phyloP scores from a whole-genome alignment of 1,139 yeast species.

The Suhomyces ambrosiae region DNA sequence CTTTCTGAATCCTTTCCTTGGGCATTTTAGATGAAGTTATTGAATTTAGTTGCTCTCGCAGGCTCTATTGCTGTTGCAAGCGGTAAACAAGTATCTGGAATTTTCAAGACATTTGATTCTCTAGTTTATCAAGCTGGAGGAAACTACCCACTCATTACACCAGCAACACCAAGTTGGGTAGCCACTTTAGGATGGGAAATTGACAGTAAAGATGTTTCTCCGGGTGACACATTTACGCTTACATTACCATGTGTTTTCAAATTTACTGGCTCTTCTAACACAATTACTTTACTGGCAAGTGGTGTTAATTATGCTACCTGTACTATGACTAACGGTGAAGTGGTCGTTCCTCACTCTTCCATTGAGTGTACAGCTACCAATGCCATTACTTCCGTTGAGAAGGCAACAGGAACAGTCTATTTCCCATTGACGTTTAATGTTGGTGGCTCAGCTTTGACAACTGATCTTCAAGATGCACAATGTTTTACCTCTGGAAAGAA shows the following conservation, averaged over 20 bases:
- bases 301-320: constrained; percentile 30
- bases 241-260: constrained; percentile 34
- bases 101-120: constrained; percentile 22
- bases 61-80: constrained; percentile 6
- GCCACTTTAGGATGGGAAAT: constrained; percentile 30
- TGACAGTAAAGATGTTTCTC: constrained; percentile 19
- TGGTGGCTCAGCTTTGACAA: constrained; percentile 24
- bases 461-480: constrained; percentile 25
- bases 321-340: constrained; percentile 25
- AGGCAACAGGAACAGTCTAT: constrained; percentile 25
- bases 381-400: constrained; percentile 15
- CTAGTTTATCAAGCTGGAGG: constrained; percentile 1
- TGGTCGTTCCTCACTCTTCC: constrained; percentile 25
- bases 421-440: constrained; percentile 32
- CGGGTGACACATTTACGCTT: constrained; percentile 38
- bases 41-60: constrained; percentile 5
- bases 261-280: constrained; percentile 22
- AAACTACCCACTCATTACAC: constrained; percentile 8
- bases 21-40: neutral
- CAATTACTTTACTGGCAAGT: constrained; percentile 22
- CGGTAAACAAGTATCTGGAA: constrained; percentile 19
- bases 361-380: constrained; percentile 28
- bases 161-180: constrained; percentile 26
- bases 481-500: constrained; percentile 28
- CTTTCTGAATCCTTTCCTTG: no score